These are phyloP conservation scores for Straminergon stramineum DNA, from an alignment of 225 moss, liverwort and hornwort species.

Conservation along the genomic window DNA sequence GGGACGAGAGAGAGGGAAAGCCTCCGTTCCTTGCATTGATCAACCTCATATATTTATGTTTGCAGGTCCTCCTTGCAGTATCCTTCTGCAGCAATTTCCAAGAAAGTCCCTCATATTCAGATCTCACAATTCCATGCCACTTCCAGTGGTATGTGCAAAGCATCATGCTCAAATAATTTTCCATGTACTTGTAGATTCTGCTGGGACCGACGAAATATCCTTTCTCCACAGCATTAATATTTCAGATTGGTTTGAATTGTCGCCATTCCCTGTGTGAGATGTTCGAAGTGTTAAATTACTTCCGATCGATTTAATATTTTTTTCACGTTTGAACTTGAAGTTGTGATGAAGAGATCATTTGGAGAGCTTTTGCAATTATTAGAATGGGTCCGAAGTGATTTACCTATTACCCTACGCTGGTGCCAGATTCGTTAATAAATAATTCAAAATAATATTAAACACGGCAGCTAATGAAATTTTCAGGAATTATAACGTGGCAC, in stretches of 20 bases:
- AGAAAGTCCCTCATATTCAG: not conserved
- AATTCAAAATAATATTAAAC: no score
- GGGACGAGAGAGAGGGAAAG: not conserved
- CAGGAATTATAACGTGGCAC: no score
- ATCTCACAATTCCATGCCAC: constrained; percentile 10
- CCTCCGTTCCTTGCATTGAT: not conserved
- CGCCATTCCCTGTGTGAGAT: not conserved
- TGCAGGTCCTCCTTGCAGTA: constrained; percentile 16
- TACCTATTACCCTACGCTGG: not conserved
- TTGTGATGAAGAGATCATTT: not conserved
- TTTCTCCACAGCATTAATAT: not conserved
- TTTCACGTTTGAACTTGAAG: not conserved
- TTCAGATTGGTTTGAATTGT: not conserved
- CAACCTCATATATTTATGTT: not conserved
- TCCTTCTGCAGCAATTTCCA: not conserved
- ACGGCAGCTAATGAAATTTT: no score
- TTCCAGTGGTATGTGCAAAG: constrained; percentile 15
- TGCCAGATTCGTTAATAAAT: no score
- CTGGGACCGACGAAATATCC: not conserved
- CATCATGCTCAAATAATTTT: not conserved
- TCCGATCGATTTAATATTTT: not conserved
- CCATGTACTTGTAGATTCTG: not conserved
- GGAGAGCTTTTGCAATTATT: not conserved
- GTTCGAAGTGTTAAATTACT: not conserved
- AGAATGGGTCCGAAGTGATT: not conserved